These are phyloP conservation scores for Zygoascus sp. DNA, from an alignment of 1,139 yeast species.

Conservation along the genomic window DNA sequence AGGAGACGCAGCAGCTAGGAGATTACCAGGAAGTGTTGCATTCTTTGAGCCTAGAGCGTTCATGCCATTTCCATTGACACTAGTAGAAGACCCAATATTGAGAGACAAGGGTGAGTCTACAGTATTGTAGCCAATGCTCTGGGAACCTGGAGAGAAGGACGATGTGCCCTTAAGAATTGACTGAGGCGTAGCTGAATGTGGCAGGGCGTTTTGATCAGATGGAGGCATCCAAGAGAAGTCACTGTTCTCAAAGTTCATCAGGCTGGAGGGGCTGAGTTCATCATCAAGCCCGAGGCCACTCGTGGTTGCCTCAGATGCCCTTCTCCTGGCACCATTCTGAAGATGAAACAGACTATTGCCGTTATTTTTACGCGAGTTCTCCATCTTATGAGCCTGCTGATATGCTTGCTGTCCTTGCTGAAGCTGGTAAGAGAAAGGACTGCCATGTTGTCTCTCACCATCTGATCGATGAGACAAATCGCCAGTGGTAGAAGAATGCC, in stretches of 20 bases:
- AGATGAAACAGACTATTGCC: constrained; percentile 3
- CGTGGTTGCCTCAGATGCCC: not conserved
- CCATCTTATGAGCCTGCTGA: constrained; percentile 8
- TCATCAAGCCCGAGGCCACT: constrained; percentile 17
- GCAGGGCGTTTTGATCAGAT: constrained; percentile 6
- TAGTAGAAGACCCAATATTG: constrained; percentile 5
- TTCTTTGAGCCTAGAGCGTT: not conserved
- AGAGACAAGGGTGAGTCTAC: constrained; percentile 20
- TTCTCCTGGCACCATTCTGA: not conserved
- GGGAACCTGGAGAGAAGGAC: constrained; percentile 17
- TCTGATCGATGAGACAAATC: not conserved
- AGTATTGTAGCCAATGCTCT: constrained; percentile 5
- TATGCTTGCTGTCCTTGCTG: constrained; percentile 13
- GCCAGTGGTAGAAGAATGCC: not conserved
- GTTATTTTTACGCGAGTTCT: constrained; percentile 4
- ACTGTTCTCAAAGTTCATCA: constrained; percentile 16
- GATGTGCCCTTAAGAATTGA: constrained; percentile 16
- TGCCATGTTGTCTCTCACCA: not conserved
- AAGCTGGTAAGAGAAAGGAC: constrained; percentile 5
- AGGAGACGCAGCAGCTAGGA: constrained; percentile 9
- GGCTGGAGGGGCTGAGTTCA: constrained; percentile 20
- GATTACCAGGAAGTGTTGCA: constrained; percentile 4
- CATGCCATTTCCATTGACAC: not conserved
- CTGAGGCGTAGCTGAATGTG: constrained; percentile 18
- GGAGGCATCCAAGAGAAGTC: constrained; percentile 26